Conservation (phyloP, 495 filamentous ascomycete species). For the Melanomma pulvis-pyrius region DNA sequence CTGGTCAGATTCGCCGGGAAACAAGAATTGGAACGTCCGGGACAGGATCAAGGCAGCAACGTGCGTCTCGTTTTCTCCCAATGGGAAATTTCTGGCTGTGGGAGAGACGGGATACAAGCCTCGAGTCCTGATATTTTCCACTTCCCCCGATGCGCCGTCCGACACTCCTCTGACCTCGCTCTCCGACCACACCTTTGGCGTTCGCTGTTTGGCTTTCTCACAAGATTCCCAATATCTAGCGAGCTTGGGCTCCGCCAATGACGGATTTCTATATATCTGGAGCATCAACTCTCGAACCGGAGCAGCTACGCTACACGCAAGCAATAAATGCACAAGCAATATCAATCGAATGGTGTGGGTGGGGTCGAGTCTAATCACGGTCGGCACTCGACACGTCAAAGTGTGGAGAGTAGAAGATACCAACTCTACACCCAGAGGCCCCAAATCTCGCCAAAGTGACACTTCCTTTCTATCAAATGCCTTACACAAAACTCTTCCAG, state of each 20-base stretch:
- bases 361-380: slow-evolving; percentile 69
- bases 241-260: slow-evolving; percentile 82
- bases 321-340: slow-evolving; percentile 88
- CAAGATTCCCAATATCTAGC: slow-evolving; percentile 84
- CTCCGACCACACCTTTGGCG: slow-evolving; percentile 87
- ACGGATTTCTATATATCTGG: slow-evolving; percentile 95
- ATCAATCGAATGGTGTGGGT: slow-evolving; percentile 88
- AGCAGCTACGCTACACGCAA: slow-evolving; percentile 81
- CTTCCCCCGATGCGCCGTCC: slow-evolving; percentile 69
- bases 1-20: slow-evolving; percentile 62
- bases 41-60: slow-evolving; percentile 95
- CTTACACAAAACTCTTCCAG: slow-evolving; percentile 50
- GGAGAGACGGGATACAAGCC: slow-evolving; percentile 97
- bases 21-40: slow-evolving; percentile 78
- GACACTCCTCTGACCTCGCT: slow-evolving; percentile 84
- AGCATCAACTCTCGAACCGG: slow-evolving; percentile 80
- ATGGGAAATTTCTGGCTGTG: slow-evolving; percentile 86
- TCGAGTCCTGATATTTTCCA: slow-evolving; percentile 84
- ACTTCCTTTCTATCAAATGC: slow-evolving; percentile 47
- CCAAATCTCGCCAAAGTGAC: slow-evolving; percentile 52
- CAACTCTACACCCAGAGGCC: slow-evolving; percentile 49
- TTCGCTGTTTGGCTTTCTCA: slow-evolving; percentile 86
- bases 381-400: slow-evolving; percentile 90
- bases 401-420: slow-evolving; percentile 81
- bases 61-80: slow-evolving; percentile 87